A percentile compares a stretch with the other conserved stretches of the same genome.
Conservation (phyloP, 495 filamentous ascomycete species). For the Neurospora pannonica region DNA sequence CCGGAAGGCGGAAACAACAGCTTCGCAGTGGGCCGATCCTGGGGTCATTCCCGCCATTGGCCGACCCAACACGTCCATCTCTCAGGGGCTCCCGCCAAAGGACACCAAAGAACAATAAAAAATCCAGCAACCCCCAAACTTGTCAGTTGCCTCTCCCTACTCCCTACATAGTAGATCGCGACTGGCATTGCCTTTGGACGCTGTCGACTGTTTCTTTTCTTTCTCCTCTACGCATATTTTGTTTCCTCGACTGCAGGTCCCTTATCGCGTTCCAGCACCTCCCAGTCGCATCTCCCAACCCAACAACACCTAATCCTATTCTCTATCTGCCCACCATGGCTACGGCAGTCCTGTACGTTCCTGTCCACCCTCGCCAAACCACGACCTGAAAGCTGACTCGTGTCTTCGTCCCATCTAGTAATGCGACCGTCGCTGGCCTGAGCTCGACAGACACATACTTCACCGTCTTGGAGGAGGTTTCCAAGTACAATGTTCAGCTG, state of each 20-base stretch:
- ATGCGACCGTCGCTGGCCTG: conserved; percentile 40
- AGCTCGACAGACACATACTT: conserved; percentile 56
- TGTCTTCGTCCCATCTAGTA: conserved; percentile 27
- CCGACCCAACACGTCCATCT: not conserved
- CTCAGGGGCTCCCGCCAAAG: conserved; percentile 1
- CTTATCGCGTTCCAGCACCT: not conserved
- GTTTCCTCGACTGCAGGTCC: not conserved
- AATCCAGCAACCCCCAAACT: conserved; percentile 14
- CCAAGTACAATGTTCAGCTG: conserved; percentile 77
- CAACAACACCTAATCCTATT: not conserved
- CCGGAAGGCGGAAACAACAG: conserved; percentile 21
- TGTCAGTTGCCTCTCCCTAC: conserved; percentile 3
- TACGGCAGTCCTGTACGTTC: conserved; percentile 27
- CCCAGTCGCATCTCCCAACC: not conserved
- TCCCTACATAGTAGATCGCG: conserved; percentile 7
- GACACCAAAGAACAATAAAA: conserved; percentile 10
- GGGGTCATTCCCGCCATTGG: conserved; percentile 12
- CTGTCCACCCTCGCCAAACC: not conserved
- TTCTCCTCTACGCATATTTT: not conserved
- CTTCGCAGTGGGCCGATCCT: conserved; percentile 23
- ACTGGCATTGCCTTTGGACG: conserved; percentile 2
- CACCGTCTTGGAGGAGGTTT: conserved; percentile 77
- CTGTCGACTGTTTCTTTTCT: conserved; percentile 5
- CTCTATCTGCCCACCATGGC: conserved; percentile 24
- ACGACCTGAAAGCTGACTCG: conserved; percentile 10